Evolutionary conservation across 2,329 filamentous ascomycete species (phyloP), one percentile per base, ranked within the genome.

Genomic region (Aspergillus glaucus): DNA sequence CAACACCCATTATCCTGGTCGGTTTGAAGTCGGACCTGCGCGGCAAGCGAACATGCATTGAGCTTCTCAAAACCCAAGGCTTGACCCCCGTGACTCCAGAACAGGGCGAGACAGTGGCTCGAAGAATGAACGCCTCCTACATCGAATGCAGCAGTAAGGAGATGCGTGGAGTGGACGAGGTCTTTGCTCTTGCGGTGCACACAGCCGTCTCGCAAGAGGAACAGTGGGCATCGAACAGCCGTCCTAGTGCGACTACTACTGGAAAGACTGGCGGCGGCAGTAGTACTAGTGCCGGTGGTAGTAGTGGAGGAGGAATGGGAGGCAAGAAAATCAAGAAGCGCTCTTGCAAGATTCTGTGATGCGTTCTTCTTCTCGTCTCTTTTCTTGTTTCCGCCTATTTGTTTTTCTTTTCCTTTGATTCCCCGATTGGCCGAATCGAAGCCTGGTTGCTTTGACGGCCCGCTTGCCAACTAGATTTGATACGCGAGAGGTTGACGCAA

Each of bases 131-230:
- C 55, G 93, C 93, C 10, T 80, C 85, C 64, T 98, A 98, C 75
- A 92, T 95, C 81, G 93, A 98, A 75, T 98, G 93, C 79, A 95
- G 90, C 67, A 95, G 89, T 72, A 97, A 97, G 74, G 93, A 96
- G 73, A 93, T 95, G 86, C 83, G 79, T 47, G 93, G 93, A 49
- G 92, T 98, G 42, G 89, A 97, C 68, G 92, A 97, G 63, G 93
- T 97, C 65, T 98, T 98, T 71, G 87, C 94, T 69, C 79, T 83
- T 53, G 93, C 93, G 48, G 91, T 98, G 65, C 82, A 91, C 62
- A 92, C 87, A 45, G 90, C 93, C 28, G 88, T 98, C 24, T 83
- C 86, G 57, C 88, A 90, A 62, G 88, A 90, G 62, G 88, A 90
- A 62, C 84, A 83, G 66, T 84, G 81, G 48, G 66, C 60, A 44